Conservation (phyloP, 345 rosid species). For the Geranium brycei region DNA sequence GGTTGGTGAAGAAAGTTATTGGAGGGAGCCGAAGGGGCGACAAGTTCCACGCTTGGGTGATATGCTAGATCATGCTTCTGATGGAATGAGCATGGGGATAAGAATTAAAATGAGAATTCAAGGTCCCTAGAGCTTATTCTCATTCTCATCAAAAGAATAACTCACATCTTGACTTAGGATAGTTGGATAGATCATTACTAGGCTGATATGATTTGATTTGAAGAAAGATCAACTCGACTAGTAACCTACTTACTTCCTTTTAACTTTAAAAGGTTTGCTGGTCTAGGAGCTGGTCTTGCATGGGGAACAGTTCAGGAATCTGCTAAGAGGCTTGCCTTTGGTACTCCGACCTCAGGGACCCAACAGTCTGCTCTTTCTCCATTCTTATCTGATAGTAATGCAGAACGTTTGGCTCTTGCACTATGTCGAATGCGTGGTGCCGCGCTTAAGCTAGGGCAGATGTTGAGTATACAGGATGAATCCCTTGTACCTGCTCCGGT, state of each 20-base stretch:
- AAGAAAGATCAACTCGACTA: background rate
- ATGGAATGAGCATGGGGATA: no score
- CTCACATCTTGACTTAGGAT: background rate
- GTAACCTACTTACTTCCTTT: constrained; percentile 17
- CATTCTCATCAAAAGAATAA: no score
- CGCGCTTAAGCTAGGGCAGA: constrained; percentile 89
- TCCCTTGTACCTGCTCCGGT: constrained; percentile 98
- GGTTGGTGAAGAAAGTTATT: no score
- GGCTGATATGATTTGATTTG: background rate
- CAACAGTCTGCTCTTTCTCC: constrained; percentile 63
- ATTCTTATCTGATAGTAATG: constrained; percentile 66
- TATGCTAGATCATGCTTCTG: no score
- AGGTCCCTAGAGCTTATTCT: no score
- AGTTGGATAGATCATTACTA: background rate
- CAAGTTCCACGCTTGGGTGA: no score
- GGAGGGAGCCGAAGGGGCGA: no score
- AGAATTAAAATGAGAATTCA: no score
- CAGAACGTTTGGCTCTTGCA: constrained; percentile 84
- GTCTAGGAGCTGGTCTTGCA: constrained; percentile 95
- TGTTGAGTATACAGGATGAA: constrained; percentile 97
- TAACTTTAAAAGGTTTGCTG: constrained; percentile 74
- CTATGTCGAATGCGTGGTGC: constrained; percentile 98
- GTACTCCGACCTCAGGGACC: constrained; percentile 38
- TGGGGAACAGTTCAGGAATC: constrained; percentile 95
- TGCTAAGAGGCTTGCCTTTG: constrained; percentile 64